A percentile compares a stretch with the other conserved stretches of the same genome.
Evolutionary conservation across 768 basidiomycete species (phyloP).

Genomic region (Tulasnella sp.): DNA sequence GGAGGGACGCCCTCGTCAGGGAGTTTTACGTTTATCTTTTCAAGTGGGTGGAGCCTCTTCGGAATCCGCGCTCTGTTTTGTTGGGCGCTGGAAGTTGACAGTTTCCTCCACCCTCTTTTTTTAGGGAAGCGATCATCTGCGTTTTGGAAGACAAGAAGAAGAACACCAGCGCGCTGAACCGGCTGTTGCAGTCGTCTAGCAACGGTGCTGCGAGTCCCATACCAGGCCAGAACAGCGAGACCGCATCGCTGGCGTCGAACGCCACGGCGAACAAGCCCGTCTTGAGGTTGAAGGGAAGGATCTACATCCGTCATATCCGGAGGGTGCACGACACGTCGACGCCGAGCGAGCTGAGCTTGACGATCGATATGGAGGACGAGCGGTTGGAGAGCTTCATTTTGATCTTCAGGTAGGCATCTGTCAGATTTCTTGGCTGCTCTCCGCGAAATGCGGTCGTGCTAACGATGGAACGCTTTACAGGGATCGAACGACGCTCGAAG

Average conservation of each 20-base stretch:
- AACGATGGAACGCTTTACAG: conserved; percentile 39
- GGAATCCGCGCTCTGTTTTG: too few relatives aligned
- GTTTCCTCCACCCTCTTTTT: too few relatives aligned
- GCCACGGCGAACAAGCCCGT: conserved; percentile 59
- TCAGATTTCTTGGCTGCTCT: too few relatives aligned
- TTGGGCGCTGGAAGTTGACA: too few relatives aligned
- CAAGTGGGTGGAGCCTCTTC: conserved; percentile 49
- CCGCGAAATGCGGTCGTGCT: background rate
- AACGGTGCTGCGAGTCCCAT: conserved; percentile 42
- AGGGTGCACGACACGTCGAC: conserved; percentile 80
- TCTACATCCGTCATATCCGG: conserved; percentile 94
- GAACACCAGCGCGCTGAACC: conserved; percentile 55
- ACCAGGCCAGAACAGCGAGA: conserved; percentile 56
- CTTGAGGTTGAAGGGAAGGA: conserved; percentile 89
- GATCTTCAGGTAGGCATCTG: conserved; percentile 61
- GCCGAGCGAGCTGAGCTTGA: conserved; percentile 81
- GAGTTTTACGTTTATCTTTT: conserved; percentile 98
- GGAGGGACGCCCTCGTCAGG: conserved; percentile 84
- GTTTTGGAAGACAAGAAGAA: conserved; percentile 96
- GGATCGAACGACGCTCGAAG: conserved; percentile 83
- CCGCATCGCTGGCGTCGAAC: conserved; percentile 45
- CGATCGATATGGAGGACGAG: conserved; percentile 98
- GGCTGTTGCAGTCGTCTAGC: conserved; percentile 58
- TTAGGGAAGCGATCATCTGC: conserved; percentile 88
- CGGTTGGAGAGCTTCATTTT: conserved; percentile 92